phyloP scores from a whole-genome alignment of 2,329 filamentous ascomycete species.

The Fusarium metavorans region DNA sequence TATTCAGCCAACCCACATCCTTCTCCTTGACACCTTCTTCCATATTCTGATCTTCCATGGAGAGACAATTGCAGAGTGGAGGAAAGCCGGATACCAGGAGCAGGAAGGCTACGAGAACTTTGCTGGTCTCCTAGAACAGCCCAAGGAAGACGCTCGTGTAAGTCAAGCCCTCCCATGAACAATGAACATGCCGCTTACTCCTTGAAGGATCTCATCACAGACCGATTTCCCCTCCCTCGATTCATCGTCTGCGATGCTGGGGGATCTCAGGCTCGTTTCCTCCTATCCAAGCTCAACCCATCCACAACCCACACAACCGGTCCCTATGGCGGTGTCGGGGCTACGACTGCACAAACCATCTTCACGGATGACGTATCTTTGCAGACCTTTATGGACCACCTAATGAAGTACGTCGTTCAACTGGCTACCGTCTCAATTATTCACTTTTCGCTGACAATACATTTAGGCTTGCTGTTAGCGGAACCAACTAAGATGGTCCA shows the following conservation, averaged over 20 bases:
- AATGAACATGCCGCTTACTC: conserved; percentile 33
- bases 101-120: conserved; percentile 99
- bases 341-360: conserved; percentile 93
- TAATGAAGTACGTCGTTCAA: conserved; percentile 85
- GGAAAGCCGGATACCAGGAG: conserved; percentile 97
- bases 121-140: conserved; percentile 85
- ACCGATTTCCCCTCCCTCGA: conserved; percentile 96
- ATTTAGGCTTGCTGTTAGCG: conserved; percentile 70
- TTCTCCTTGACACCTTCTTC: conserved; percentile 98
- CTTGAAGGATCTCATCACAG: conserved; percentile 88
- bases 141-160: conserved; percentile 96
- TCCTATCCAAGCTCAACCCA: conserved; percentile 96
- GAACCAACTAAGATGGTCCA: conserved; percentile 63
- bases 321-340: conserved; percentile 87
- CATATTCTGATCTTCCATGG: conserved; percentile 99
- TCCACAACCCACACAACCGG: conserved; percentile 96
- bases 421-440: background rate
- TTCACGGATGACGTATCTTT: conserved; percentile 98
- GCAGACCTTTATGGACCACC: conserved; percentile 99
- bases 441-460: background rate
- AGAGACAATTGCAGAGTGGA: conserved; percentile 97
- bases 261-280: conserved; percentile 95
- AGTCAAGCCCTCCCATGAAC: conserved; percentile 48
- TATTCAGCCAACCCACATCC: conserved; percentile 92
- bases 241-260: conserved; percentile 99